These are phyloP conservation scores for Incumbomyces delicatus DNA, from an alignment of 2,329 filamentous ascomycete genomes.

Conservation along the genomic window DNA sequence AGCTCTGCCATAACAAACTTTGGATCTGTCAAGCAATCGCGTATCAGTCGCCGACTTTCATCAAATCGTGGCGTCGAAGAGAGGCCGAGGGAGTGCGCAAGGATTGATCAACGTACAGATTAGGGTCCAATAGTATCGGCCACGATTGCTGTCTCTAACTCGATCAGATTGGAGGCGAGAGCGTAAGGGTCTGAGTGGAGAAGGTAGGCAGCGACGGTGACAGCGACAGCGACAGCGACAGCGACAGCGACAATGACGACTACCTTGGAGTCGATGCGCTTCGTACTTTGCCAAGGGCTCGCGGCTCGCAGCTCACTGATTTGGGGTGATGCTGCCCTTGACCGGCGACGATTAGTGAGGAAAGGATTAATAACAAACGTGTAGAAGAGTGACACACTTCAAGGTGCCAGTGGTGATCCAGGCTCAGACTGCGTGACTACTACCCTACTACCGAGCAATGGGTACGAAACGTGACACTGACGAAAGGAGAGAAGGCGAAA, in stretches of 20 bases:
- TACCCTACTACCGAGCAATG: too few relatives aligned
- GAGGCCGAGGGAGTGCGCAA: not conserved
- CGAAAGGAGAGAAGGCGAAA: not conserved
- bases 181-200: not conserved
- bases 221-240: not conserved
- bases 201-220: not conserved
- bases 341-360: not conserved
- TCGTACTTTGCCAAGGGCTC: conserved; percentile 1
- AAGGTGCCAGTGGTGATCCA: too few relatives aligned
- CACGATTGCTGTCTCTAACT: not conserved
- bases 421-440: too few relatives aligned
- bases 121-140: not conserved
- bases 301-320: not conserved
- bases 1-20: conserved; percentile 64
- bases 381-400: not conserved
- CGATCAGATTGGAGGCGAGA: not conserved
- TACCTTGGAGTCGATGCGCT: not conserved
- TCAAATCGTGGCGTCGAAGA: not conserved
- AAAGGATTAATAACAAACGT: not conserved
- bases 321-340: not conserved
- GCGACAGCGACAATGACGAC: not conserved
- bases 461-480: too few relatives aligned
- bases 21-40: conserved; percentile 32
- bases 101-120: conserved; percentile 2
- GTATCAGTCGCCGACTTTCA: conserved; percentile 26